phyloP scores from a whole-genome alignment of 768 basidiomycete species.

The Psilocybe cyanescens region DNA sequence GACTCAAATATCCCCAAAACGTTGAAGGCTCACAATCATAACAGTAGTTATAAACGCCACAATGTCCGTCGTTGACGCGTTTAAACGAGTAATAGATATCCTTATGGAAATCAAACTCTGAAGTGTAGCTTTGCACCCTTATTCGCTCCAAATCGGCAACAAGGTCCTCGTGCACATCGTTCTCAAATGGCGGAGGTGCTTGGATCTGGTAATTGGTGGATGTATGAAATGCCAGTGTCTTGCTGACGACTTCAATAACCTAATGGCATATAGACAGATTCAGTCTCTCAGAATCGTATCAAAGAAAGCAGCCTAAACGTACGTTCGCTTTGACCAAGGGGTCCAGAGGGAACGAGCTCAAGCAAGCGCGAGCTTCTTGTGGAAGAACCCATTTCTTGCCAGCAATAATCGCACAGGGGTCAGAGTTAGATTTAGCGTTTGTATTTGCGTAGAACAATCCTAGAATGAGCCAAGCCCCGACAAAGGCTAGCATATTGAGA shows the following conservation, averaged over 20 bases:
- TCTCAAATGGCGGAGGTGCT: conserved; percentile 54
- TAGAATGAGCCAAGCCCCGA: conserved; percentile 3
- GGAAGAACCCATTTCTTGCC: conserved; percentile 61
- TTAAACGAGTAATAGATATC: conserved; percentile 58
- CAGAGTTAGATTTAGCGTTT: conserved; percentile 21
- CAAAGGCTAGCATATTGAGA: conserved; percentile 2
- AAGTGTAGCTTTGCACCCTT: conserved; percentile 42
- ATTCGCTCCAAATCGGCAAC: conserved; percentile 53
- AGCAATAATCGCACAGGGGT: conserved; percentile 57
- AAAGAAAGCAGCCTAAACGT: conserved; percentile 14
- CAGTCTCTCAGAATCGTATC: not conserved
- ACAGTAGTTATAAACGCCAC: conserved; percentile 33
- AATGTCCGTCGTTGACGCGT: conserved; percentile 62
- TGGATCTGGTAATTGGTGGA: conserved; percentile 63
- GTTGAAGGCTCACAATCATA: conserved; percentile 22
- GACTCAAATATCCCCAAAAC: not conserved
- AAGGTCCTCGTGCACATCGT: conserved; percentile 62
- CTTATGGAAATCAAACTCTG: conserved; percentile 60
- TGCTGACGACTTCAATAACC: conserved; percentile 62
- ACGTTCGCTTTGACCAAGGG: conserved; percentile 54
- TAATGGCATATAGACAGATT: conserved; percentile 21
- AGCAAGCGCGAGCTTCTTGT: conserved; percentile 52
- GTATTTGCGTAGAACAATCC: conserved; percentile 7
- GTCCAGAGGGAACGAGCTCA: conserved; percentile 52
- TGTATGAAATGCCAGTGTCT: conserved; percentile 62